phyloP scores from a whole-genome alignment of 192 early-diverging fungal genomes.

The Dimargaris verticillata region DNA sequence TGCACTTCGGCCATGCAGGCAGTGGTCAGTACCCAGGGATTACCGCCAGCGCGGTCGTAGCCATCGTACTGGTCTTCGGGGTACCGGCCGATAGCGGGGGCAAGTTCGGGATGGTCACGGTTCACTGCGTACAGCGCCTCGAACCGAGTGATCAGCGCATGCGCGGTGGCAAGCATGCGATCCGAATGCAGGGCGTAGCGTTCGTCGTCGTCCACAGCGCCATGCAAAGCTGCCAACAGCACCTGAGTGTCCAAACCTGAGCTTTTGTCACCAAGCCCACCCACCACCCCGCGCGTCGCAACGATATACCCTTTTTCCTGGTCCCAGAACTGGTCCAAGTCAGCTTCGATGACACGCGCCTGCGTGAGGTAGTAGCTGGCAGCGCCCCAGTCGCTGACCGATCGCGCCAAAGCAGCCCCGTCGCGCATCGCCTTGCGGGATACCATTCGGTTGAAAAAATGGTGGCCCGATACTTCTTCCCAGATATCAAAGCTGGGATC shows the following conservation, averaged over 20 bases:
- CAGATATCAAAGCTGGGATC: slow-evolving; percentile 43
- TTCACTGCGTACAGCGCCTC: slow-evolving; percentile 33
- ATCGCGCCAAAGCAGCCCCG: slow-evolving; percentile 34
- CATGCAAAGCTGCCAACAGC: slow-evolving; percentile 37
- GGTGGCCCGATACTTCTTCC: slow-evolving; percentile 56
- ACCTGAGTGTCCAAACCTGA: slow-evolving; percentile 41
- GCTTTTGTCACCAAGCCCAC: slow-evolving; percentile 27
- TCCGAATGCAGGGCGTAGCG: slow-evolving; percentile 14
- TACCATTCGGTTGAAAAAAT: slow-evolving; percentile 53
- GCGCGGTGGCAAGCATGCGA: slow-evolving; percentile 19
- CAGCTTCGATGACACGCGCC: slow-evolving; percentile 18
- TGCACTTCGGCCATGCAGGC: slow-evolving; percentile 42
- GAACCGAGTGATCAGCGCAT: slow-evolving; percentile 16
- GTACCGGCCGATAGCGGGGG: slow-evolving; percentile 53
- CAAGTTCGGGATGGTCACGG: slow-evolving; percentile 14
- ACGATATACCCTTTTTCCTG: slow-evolving; percentile 16
- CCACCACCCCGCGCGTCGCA: slow-evolving; percentile 21
- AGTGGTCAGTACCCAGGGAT: slow-evolving; percentile 62
- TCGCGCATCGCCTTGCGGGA: slow-evolving; percentile 37
- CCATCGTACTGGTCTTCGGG: slow-evolving; percentile 64
- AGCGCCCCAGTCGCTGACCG: slow-evolving; percentile 17
- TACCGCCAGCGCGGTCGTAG: slow-evolving; percentile 33
- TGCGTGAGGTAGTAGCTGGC: slow-evolving; percentile 19
- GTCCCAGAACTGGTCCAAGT: slow-evolving; percentile 31
- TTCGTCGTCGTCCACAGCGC: slow-evolving; percentile 14